Evolutionary conservation across 1,284 basidiomycete genomes (phyloP), one percentile per base, ranked within the genome.

Genomic region (Boletus coffeatus): DNA sequence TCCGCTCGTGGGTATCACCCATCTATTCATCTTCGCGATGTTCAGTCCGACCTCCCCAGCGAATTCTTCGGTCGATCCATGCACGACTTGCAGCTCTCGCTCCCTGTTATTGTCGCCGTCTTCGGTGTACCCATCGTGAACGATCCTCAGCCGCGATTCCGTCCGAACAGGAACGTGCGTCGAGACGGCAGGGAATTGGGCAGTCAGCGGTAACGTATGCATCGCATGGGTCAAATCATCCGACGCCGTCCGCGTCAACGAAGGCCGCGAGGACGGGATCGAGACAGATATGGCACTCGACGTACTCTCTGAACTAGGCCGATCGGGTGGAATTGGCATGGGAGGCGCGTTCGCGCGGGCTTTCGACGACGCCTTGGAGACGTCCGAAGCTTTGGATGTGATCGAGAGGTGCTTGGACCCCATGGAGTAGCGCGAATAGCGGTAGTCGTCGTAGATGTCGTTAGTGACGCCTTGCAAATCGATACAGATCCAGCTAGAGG

Each of bases 391-490:
- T 34, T 72, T 75, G 16, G 74, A 67, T 37, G 53, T 10, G 46
- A 60, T 14, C 3, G 72, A 72, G 57, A 58, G 46, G 3, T 68
- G 77, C 66, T 75, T 74, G 62, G 78, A 79, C 13, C 78, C 73
- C 64, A 84, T 76, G 0, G 87, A 89, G 62, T 80, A 80, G 7
- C 86, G 77, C 7, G 87, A 89, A 68, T 90, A 90, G 3, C 87
- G 81, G 69, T 90, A 90, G 65, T 87, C 82, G 69, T 90, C 88
- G 67, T 90, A 90, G 59, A 90, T 89, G 66, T 89, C 86, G 62
- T 21, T 21, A 21, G 76, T 64, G n/a, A 73, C 63, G 2, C 73
- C 65, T 32, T 70, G 68, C 5, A 70, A 72, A 16, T 78, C 21
- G 74, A 69, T 18, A 71, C 68, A 34, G 76, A 64, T 34, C 62